Base-by-base conservation (phyloP, 345 rosid species). In the Arabis alpina region DNA sequence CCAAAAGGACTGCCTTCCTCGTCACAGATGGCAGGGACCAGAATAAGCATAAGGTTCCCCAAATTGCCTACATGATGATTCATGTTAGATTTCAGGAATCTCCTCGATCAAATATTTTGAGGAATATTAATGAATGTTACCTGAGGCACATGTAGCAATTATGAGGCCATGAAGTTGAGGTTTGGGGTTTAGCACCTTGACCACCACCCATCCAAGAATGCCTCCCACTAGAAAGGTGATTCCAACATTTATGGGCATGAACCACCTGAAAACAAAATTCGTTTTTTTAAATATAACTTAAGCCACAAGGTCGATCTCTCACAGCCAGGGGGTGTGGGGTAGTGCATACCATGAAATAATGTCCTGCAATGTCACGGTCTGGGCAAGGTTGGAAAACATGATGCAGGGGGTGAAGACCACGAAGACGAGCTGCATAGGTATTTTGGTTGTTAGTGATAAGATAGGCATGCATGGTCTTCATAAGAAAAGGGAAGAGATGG, bases 171-270 rank as follows among this genome's bases (percentile, higher is more conserved):
- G 96, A 13, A 94, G 81, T 51, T 91, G 65, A 53, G 99, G 90
- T 66, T 76, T 80, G 5, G 97, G 96, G 60, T 82, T 78, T 65
- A 94, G 73, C 58, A 91, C n/a, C 70, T 88, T 94, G 67, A 91
- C 93, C 13, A 88, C 47, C 14, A 91, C 25, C 99, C 99, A 94
- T 67, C 99, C 99, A 61, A 94, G 82, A 72, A 81, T 59, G 52
- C 91, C 87, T 55, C 99, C 99, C 25, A 86, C 55, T 11, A 94
- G 62, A 80, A 94, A 89, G 41, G 97, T 94, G 52, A 91, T 43
- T 27, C 88, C 97, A 37, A 91, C 84, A 76, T 91, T 94, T n/a
- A 91, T 65, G 0, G 96, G 99, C 99, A 94, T 94, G 74, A 85
- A 94, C 97, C 99, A 94, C 98, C 97, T 92, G 83, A 34, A 36